These are phyloP conservation scores for Fusarium piperis DNA, from an alignment of 2,329 filamentous ascomycete species.

Conservation along the genomic window DNA sequence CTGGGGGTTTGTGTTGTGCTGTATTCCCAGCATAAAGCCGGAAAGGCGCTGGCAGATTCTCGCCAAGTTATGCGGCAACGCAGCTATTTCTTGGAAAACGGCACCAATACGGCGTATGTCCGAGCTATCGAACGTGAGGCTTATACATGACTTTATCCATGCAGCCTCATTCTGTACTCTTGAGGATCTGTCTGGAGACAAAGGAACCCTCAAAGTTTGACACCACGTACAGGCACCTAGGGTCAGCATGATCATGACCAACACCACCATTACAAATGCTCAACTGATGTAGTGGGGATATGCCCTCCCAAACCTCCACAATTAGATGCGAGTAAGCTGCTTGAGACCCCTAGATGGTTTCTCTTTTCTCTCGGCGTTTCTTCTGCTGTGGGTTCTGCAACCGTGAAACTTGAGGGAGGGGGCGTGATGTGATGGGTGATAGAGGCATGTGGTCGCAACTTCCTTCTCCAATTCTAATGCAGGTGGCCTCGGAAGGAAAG, in stretches of 20 bases:
- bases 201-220: background rate
- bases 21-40: constrained; percentile 6
- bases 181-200: background rate
- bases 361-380: constrained; percentile 3
- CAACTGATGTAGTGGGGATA: background rate
- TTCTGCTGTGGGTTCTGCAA: constrained; percentile 1
- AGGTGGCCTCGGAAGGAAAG: constrained; percentile 21
- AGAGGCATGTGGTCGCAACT: constrained; percentile 10
- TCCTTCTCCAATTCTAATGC: constrained; percentile 21
- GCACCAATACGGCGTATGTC: background rate
- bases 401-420: background rate
- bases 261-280: background rate
- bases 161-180: background rate
- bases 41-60: background rate
- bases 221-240: background rate
- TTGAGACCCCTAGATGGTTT: background rate
- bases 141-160: constrained; percentile 2
- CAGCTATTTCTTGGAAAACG: background rate
- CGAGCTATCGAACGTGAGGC: background rate
- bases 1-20: background rate
- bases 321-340: background rate
- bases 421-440: background rate
- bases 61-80: constrained; percentile 6
- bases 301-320: background rate
- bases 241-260: background rate